Conservation (phyloP, 345 rosid species). For the Rhodamnia argentea region DNA sequence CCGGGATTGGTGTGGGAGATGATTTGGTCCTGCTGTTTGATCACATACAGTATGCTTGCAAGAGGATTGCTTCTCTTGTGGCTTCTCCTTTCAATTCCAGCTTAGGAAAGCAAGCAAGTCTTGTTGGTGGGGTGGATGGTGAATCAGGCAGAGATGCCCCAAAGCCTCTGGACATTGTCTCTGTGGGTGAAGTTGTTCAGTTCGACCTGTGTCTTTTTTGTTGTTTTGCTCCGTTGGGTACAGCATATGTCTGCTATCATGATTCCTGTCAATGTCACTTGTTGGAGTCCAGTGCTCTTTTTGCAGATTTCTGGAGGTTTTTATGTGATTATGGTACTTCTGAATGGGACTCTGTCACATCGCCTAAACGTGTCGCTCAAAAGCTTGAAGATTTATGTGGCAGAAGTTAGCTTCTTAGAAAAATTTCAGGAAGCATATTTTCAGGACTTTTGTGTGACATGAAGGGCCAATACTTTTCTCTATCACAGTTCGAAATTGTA, state of each 20-base stretch:
- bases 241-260: not conserved
- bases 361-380: not conserved
- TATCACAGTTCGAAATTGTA: not conserved
- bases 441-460: not conserved
- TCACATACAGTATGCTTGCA: conserved; percentile 86
- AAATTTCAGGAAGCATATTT: not conserved
- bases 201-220: not conserved
- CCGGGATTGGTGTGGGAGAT: conserved; percentile 47
- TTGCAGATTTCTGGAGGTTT: not conserved
- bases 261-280: not conserved
- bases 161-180: conserved; percentile 75
- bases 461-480: not conserved
- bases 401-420: not conserved
- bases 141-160: conserved; percentile 67
- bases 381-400: not conserved
- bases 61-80: conserved; percentile 78
- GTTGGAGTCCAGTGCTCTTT: not conserved
- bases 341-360: not conserved
- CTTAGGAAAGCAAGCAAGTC: conserved; percentile 32
- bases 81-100: conserved; percentile 82
- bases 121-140: conserved; percentile 13
- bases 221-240: not conserved
- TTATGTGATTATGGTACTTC: not conserved
- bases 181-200: conserved; percentile 26
- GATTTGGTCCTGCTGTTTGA: conserved; percentile 59